Evolutionary conservation across 352 stramenopile genomes (phyloP).

Genomic region (Phytopythium montanum): DNA sequence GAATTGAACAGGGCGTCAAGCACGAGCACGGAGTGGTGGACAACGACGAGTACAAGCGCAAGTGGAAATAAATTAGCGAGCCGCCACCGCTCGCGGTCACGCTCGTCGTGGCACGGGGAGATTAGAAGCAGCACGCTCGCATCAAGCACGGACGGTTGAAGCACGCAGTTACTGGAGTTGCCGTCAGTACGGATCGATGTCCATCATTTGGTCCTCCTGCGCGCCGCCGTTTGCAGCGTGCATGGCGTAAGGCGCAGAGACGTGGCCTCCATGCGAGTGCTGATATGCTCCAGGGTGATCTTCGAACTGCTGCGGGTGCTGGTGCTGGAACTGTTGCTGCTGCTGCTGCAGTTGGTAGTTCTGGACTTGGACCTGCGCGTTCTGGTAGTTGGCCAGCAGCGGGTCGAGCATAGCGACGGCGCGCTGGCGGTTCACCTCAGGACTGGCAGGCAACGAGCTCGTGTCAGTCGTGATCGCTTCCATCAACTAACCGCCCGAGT

Average conservation of each 20-base stretch:
- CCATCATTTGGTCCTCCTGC: slow-evolving; percentile 57
- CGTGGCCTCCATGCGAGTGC: slow-evolving; percentile 8
- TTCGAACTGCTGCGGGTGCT: slow-evolving; percentile 17
- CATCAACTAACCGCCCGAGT: background rate
- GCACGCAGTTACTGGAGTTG: background rate
- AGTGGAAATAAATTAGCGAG: slow-evolving; percentile 66
- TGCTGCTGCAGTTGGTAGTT: slow-evolving; percentile 42
- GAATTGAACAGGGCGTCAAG: slow-evolving; percentile 33
- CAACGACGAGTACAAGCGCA: slow-evolving; percentile 75
- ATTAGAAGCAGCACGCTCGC: background rate
- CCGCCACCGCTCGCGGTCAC: background rate
- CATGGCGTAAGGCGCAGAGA: background rate
- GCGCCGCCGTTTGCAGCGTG: slow-evolving; percentile 2
- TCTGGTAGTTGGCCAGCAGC: slow-evolving; percentile 57
- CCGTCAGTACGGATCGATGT: slow-evolving; percentile 41
- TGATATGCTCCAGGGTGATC: slow-evolving; percentile 3
- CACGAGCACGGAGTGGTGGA: slow-evolving; percentile 50
- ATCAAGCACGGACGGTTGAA: background rate
- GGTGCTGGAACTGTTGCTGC: slow-evolving; percentile 25
- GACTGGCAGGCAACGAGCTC: slow-evolving; percentile 8
- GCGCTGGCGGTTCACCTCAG: slow-evolving; percentile 42
- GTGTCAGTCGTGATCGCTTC: background rate
- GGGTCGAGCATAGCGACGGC: slow-evolving; percentile 57
- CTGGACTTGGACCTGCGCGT: slow-evolving; percentile 31
- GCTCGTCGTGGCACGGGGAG: background rate